These are phyloP conservation scores for Parathielavia hyrcaniae DNA, from an alignment of 495 filamentous ascomycete species.

Conservation along the genomic window DNA sequence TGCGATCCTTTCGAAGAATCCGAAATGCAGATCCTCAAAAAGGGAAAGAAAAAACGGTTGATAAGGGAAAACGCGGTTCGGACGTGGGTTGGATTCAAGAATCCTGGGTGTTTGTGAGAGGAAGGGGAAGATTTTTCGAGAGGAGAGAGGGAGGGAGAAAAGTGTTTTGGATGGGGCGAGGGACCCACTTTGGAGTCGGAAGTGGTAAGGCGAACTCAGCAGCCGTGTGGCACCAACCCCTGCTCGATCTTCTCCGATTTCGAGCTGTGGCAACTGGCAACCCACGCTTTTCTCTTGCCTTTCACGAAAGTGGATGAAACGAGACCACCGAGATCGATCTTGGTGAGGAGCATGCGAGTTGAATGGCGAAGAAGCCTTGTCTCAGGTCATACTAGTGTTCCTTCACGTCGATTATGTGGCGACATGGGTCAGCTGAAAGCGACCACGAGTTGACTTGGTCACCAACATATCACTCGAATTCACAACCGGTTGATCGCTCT, in stretches of 20 bases:
- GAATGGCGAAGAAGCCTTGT: background rate
- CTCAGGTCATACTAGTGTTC: background rate
- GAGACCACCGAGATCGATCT: too few relatives aligned
- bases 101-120: slow-evolving; percentile 26
- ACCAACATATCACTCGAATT: too few relatives aligned
- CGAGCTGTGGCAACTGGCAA: slow-evolving; percentile 16
- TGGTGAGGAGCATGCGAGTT: slow-evolving; percentile 6
- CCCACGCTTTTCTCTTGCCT: background rate
- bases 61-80: slow-evolving; percentile 24
- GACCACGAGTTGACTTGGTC: background rate
- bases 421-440: background rate
- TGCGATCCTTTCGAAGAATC: slow-evolving; percentile 39
- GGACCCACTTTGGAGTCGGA: slow-evolving; percentile 28
- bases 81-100: slow-evolving; percentile 34
- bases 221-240: slow-evolving; percentile 13
- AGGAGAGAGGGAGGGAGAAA: slow-evolving; percentile 33
- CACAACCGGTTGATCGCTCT: too few relatives aligned
- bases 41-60: slow-evolving; percentile 35
- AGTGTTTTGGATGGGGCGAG: slow-evolving; percentile 31
- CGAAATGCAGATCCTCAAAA: slow-evolving; percentile 34
- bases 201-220: slow-evolving; percentile 33
- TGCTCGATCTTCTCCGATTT: slow-evolving; percentile 11
- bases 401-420: background rate
- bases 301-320: background rate
- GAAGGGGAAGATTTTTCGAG: slow-evolving; percentile 28